Conservation (phyloP, 1,284 basidiomycete genomes). For the Apiotrichum gamsii region DNA sequence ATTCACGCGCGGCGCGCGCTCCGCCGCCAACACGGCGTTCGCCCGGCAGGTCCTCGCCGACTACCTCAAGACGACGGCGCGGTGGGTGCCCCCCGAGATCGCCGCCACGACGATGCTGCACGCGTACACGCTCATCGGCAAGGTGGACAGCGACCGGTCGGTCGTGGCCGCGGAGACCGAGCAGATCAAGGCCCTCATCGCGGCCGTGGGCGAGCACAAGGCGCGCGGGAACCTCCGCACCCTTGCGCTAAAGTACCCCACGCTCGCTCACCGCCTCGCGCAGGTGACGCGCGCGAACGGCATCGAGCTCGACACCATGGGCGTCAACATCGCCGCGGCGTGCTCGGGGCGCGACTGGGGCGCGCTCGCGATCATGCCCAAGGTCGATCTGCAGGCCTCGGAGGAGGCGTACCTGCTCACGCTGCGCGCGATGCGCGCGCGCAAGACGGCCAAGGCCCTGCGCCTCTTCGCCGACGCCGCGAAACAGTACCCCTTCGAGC, state of each 20-base stretch:
- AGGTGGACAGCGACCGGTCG: neutral
- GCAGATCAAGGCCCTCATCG: neutral
- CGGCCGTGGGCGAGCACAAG: neutral
- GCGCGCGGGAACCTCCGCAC: neutral
- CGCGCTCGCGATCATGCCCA: neutral
- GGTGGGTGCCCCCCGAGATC: neutral
- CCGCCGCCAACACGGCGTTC: constrained; percentile 3
- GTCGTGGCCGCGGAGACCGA: neutral
- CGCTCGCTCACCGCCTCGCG: constrained; percentile 11
- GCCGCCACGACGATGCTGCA: constrained; percentile 1
- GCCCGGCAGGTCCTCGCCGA: constrained; percentile 4
- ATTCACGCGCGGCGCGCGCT: constrained; percentile 8
- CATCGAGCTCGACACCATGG: neutral
- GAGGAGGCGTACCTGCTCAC: neutral
- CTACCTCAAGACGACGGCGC: constrained; percentile 2
- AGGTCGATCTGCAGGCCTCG: neutral
- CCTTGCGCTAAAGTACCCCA: neutral
- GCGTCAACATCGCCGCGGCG: constrained; percentile 5
- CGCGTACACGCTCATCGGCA: constrained; percentile 5
- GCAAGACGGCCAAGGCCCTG: neutral
- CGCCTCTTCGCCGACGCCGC: neutral
- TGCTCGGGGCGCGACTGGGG: constrained; percentile 14
- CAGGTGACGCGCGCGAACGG: neutral
- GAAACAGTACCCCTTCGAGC: neutral
- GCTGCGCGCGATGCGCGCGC: neutral